These are phyloP conservation scores for Bimuria novae-zelandiae DNA, from an alignment of 2,329 filamentous ascomycete species.

Conservation along the genomic window DNA sequence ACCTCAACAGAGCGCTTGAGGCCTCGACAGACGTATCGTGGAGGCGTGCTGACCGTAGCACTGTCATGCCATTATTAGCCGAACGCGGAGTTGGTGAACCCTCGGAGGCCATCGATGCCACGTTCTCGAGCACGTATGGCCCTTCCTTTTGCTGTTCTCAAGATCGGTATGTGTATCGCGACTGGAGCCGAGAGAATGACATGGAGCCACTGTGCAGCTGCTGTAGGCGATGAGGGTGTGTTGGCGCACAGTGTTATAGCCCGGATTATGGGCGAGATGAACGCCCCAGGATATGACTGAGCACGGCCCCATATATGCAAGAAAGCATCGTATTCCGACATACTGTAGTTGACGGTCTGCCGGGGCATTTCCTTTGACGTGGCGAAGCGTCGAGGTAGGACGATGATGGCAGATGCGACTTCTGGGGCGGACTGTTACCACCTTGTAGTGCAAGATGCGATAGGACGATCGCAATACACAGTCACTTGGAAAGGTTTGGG, in stretches of 20 bases:
- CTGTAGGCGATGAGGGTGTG: not conserved
- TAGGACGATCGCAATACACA: too few species aligned
- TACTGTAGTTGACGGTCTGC: not conserved
- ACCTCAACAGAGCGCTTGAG: too few species aligned
- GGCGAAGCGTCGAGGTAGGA: not conserved
- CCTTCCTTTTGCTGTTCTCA: not conserved
- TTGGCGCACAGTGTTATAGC: not conserved
- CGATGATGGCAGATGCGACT: not conserved
- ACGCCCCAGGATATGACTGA: slow-evolving; percentile 4
- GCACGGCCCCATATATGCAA: not conserved
- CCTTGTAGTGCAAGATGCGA: too few species aligned
- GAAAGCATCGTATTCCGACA: not conserved
- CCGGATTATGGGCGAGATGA: not conserved
- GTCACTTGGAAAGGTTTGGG: too few species aligned
- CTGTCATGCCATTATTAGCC: not conserved
- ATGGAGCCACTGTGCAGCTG: slow-evolving; percentile 1
- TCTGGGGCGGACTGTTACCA: too few species aligned
- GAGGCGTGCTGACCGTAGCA: not conserved
- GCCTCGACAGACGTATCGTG: too few species aligned
- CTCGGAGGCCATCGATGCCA: not conserved
- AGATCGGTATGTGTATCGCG: not conserved
- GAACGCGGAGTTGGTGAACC: not conserved
- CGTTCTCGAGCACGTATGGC: not conserved
- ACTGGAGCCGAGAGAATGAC: not conserved
- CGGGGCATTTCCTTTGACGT: not conserved